Conservation (phyloP, 176 grass and related monocot species). For the Zoysia pacifica region DNA sequence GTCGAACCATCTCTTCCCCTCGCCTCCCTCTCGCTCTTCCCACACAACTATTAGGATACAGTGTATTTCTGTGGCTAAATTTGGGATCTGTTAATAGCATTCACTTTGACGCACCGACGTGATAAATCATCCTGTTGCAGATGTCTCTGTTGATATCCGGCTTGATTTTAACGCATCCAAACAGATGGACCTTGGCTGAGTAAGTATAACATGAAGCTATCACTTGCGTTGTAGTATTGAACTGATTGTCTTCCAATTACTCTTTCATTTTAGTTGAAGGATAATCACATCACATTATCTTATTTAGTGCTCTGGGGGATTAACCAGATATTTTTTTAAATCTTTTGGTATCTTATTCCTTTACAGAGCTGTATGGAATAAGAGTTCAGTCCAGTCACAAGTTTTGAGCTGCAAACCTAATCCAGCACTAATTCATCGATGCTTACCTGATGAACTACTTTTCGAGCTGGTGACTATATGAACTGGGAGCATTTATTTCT, state of each 20-base stretch:
- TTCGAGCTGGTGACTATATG: constrained; percentile 61
- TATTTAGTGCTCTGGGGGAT: constrained; percentile 14
- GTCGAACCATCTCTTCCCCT: no score
- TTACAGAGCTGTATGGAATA: constrained; percentile 83
- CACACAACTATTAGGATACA: neutral
- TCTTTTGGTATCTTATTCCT: constrained; percentile 18
- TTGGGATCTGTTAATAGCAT: neutral
- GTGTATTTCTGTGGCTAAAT: constrained; percentile 14
- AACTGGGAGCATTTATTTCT: constrained; percentile 4
- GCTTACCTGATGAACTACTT: constrained; percentile 84
- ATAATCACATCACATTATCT: constrained; percentile 14
- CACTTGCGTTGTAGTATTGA: neutral
- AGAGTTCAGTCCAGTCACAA: constrained; percentile 77
- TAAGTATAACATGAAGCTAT: constrained; percentile 50
- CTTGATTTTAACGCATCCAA: constrained; percentile 56
- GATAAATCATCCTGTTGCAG: constrained; percentile 41
- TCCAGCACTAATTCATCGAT: constrained; percentile 78
- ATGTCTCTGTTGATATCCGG: constrained; percentile 44
- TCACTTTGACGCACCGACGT: neutral
- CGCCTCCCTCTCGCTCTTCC: no score
- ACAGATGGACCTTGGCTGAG: constrained; percentile 92
- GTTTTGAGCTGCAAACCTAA: constrained; percentile 70
- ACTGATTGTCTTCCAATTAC: constrained; percentile 17
- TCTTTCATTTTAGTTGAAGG: constrained; percentile 24
- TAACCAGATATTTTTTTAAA: constrained; percentile 11